Conservation (phyloP, 2,329 filamentous ascomycete genomes). For the Triangularia verruculosa region DNA sequence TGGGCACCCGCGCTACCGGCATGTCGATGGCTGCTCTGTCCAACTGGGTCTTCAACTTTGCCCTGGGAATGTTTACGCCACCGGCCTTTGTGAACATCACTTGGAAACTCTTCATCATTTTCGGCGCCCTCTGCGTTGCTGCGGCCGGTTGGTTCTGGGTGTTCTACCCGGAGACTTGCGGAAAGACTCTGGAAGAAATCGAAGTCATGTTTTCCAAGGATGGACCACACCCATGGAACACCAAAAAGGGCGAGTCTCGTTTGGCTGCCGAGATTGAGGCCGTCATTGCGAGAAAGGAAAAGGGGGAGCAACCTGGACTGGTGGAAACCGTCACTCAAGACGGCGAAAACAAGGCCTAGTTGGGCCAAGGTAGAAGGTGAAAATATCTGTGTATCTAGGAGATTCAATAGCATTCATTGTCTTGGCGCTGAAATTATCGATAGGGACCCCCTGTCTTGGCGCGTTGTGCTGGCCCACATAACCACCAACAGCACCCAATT, state of each 20-base stretch:
- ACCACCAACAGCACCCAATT: too few species aligned
- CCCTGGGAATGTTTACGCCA: constrained; percentile 56
- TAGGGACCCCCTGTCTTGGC: not conserved
- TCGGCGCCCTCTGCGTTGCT: constrained; percentile 37
- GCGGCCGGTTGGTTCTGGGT: constrained; percentile 36
- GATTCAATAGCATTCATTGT: not conserved
- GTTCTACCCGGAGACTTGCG: constrained; percentile 40
- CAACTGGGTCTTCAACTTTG: constrained; percentile 55
- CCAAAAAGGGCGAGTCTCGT: constrained; percentile 32
- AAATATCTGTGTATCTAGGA: not conserved
- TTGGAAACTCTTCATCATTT: constrained; percentile 47
- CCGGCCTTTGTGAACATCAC: constrained; percentile 57
- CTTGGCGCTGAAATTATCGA: not conserved
- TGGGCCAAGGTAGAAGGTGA: not conserved
- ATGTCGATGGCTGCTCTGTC: constrained; percentile 56
- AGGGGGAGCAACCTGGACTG: constrained; percentile 9
- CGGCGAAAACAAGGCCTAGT: constrained; percentile 16
- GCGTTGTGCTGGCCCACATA: not conserved
- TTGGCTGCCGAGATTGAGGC: constrained; percentile 31
- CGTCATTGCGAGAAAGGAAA: constrained; percentile 25
- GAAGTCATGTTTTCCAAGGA: constrained; percentile 36
- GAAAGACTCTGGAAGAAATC: constrained; percentile 43
- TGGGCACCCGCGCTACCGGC: constrained; percentile 58
- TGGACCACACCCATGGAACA: constrained; percentile 40
- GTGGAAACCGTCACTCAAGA: not conserved